Percentiles rank a stretch among this genome's conserved stretches.
Evolutionary conservation across 1,139 yeast genomes (phyloP).

Genomic region (Yamadazyma atlantica): DNA sequence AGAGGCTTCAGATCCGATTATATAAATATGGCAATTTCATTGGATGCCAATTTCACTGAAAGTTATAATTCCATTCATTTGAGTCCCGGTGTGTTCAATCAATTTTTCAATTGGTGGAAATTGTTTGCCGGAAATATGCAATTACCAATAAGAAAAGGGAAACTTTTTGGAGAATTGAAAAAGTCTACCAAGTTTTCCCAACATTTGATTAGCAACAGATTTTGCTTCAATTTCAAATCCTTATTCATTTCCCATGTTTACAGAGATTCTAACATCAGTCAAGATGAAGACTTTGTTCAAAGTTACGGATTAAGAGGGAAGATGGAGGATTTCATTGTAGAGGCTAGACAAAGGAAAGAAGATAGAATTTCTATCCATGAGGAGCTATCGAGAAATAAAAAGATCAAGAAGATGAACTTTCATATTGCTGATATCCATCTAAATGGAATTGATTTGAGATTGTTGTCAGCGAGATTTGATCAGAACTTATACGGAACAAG

Average conservation of each 20-base stretch:
- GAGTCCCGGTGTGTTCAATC: constrained; percentile 38
- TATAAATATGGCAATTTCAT: constrained; percentile 47
- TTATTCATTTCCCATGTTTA: constrained; percentile 44
- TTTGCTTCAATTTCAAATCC: constrained; percentile 38
- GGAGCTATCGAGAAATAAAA: constrained; percentile 27
- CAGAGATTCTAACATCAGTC: constrained; percentile 25
- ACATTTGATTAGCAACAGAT: constrained; percentile 42
- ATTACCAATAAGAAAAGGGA: constrained; percentile 42
- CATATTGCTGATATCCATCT: constrained; percentile 44
- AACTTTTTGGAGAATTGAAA: constrained; percentile 38
- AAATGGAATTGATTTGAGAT: constrained; percentile 41
- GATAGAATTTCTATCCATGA: constrained; percentile 33
- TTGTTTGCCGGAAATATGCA: constrained; percentile 44
- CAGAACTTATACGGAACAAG: constrained; percentile 25
- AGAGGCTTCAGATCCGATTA: constrained; percentile 41
- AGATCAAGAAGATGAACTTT: constrained; percentile 44
- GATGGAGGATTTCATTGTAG: constrained; percentile 40
- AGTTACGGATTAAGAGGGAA: constrained; percentile 44
- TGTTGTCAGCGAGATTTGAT: constrained; percentile 30
- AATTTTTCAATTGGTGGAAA: constrained; percentile 47
- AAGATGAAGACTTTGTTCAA: constrained; percentile 27
- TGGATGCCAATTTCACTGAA: constrained; percentile 49
- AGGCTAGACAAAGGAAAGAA: constrained; percentile 48
- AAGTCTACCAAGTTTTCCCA: constrained; percentile 41
- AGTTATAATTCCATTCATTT: constrained; percentile 46